phyloP scores from a whole-genome alignment of 2,329 filamentous ascomycete species.

The Clarireedia paspali region DNA sequence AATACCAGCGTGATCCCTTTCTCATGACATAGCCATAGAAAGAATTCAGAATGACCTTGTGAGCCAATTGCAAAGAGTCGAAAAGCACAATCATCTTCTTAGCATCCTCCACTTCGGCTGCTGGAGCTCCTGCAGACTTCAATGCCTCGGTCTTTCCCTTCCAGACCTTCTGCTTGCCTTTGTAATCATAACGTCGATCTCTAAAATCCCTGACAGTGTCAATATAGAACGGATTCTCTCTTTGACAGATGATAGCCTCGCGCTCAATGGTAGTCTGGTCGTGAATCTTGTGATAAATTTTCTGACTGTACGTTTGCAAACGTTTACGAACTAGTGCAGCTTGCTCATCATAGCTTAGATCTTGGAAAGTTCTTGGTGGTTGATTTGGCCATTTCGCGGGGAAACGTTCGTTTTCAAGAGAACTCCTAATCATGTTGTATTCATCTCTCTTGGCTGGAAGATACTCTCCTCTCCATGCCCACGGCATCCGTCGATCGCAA shows the following conservation, averaged over 20 bases:
- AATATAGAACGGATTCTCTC: conserved; percentile 97
- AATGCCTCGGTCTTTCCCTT: conserved; percentile 89
- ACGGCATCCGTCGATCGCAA: conserved; percentile 87
- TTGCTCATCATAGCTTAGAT: conserved; percentile 76
- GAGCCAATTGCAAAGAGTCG: conserved; percentile 90
- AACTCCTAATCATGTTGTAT: conserved; percentile 97
- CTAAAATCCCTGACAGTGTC: conserved; percentile 93
- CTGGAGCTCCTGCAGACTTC: conserved; percentile 71
- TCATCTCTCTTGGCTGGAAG: conserved; percentile 92
- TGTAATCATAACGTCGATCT: conserved; percentile 97
- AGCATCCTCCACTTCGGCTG: conserved; percentile 76
- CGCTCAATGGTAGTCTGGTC: conserved; percentile 87
- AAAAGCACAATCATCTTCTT: conserved; percentile 99
- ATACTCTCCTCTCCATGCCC: conserved; percentile 98
- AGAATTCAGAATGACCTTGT: conserved; percentile 98
- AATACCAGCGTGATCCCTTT: conserved; percentile 98
- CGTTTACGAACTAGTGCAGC: conserved; percentile 74
- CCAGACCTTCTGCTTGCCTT: conserved; percentile 96
- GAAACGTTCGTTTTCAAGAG: conserved; percentile 86
- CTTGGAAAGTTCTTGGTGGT: conserved; percentile 67
- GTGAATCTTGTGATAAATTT: conserved; percentile 99
- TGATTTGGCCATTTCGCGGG: conserved; percentile 69
- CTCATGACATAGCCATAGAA: conserved; percentile 99
- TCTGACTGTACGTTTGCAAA: conserved; percentile 88
- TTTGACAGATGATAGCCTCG: conserved; percentile 96